phyloP scores from a whole-genome alignment of 1,284 basidiomycete species.

The Moesziomyces sp. region DNA sequence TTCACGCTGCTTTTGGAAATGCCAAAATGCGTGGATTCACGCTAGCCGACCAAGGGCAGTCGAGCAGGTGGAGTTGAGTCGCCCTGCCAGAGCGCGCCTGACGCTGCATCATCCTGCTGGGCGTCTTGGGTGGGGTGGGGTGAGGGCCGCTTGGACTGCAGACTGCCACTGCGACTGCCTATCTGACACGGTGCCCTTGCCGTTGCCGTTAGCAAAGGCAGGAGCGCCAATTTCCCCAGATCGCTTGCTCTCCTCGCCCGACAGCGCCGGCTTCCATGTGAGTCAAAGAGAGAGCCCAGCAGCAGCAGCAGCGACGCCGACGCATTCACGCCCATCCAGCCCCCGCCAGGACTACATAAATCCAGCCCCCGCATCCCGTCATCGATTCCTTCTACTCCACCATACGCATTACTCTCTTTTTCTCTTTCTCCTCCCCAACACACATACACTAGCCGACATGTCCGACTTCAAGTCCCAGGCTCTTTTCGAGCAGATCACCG shows the following conservation, averaged over 20 bases:
- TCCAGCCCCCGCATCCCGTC: slow-evolving; percentile 18
- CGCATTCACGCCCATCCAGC: too few relatives aligned
- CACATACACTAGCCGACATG: slow-evolving; percentile 44
- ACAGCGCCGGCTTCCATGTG: too few relatives aligned
- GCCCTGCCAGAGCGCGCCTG: too few relatives aligned
- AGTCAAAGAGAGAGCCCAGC: too few relatives aligned
- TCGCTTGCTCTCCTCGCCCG: too few relatives aligned
- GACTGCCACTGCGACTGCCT: background rate
- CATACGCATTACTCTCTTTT: slow-evolving; percentile 1
- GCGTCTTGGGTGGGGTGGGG: too few relatives aligned
- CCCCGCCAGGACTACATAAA: slow-evolving; percentile 6
- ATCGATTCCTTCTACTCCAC: background rate
- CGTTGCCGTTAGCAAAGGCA: background rate
- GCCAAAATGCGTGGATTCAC: slow-evolving; percentile 1
- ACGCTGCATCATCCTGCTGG: too few relatives aligned
- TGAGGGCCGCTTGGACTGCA: too few relatives aligned
- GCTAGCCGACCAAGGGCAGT: background rate
- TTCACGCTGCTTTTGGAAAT: slow-evolving; percentile 44
- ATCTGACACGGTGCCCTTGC: background rate
- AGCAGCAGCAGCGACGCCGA: too few relatives aligned
- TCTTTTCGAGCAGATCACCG: slow-evolving; percentile 71
- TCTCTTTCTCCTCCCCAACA: slow-evolving; percentile 1
- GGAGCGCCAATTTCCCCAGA: too few relatives aligned
- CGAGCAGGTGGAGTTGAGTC: background rate
- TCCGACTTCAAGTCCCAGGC: slow-evolving; percentile 64